Base-by-base conservation (phyloP, 2,329 filamentous ascomycete genomes). In the Colletotrichum cuscutae region DNA sequence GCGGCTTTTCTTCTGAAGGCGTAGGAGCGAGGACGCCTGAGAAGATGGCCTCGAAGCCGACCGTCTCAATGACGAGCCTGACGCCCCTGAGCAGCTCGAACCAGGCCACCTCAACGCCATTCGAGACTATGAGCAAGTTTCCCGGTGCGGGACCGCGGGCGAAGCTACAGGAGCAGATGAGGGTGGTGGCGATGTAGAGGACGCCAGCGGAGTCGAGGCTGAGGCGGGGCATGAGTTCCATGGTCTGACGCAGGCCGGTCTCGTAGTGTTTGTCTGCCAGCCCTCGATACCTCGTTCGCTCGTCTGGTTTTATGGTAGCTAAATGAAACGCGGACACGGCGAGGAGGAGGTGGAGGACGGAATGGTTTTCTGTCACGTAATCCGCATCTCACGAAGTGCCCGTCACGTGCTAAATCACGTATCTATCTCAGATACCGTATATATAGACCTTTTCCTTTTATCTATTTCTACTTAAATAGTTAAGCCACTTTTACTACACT, bases 101-200 rank as follows among this genome's bases (percentile, higher is more conserved):
- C 76, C 75, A 77, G 1, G 75, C 62, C 5, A 77, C 76, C 9
- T 74, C 67, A n/a, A 66, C 66, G 5, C 70, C 59, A 13, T 70
- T 68, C 0, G 76, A 72, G 15, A 76, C 69, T 22, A 77, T 62
- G 3, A 77, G 62, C 8, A 77, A 56, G 46, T 77, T 61, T 1
- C 75, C 76, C 5, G 68, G 65, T n/a, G 59, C 57, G 5, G 75
- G 74, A n/a, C 54, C 32, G 15, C 42, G 35, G 6, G 72, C 72
- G 9, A 74, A 75, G 7, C 60, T 65, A 6, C 58, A 72, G 7
- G 59, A 57, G 63, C 74, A 73, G 6, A 72, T 60, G 7, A 75
- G 64, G 0, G 32, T 59, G 2, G 69, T 65, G 28, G 72, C 62
- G 15, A 75, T 30, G 53, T 74, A 76, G 12, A 76, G 61, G 15